These are phyloP conservation scores for Cicer bijugum DNA, from an alignment of 306 rosid genomes.

Conservation along the genomic window DNA sequence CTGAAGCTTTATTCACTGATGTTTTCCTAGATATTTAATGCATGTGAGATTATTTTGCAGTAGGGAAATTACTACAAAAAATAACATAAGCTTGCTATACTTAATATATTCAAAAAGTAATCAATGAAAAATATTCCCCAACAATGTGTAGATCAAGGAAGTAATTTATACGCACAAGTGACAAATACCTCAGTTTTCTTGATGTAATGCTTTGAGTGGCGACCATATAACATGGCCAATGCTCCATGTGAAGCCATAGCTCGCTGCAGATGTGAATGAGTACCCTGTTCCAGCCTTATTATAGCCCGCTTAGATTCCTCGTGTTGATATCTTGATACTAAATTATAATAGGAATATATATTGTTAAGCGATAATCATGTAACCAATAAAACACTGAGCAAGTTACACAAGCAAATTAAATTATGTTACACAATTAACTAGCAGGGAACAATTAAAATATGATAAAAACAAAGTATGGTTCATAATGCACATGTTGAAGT, in stretches of 20 bases:
- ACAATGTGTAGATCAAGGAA: conserved; percentile 23
- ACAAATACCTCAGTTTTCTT: conserved; percentile 83
- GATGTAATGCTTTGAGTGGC: conserved; percentile 75
- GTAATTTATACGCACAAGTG: conserved; percentile 12
- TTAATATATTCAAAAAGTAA: conserved; percentile 22
- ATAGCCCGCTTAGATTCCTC: conserved; percentile 73
- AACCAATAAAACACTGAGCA: conserved; percentile 7
- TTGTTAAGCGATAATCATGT: conserved; percentile 23
- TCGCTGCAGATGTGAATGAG: conserved; percentile 72
- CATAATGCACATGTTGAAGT: conserved; percentile 26
- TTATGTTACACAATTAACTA: conserved; percentile 1
- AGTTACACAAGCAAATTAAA: conserved; percentile 25
- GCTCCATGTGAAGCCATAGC: conserved; percentile 86
- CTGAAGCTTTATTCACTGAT: too few relatives aligned
- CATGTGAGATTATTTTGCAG: background rate
- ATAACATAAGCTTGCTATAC: conserved; percentile 7
- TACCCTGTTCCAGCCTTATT: conserved; percentile 85
- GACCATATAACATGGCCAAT: conserved; percentile 81
- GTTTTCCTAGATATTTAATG: background rate
- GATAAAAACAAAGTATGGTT: conserved; percentile 11
- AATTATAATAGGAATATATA: conserved; percentile 39
- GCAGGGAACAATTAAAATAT: conserved; percentile 1
- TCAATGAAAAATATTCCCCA: conserved; percentile 7
- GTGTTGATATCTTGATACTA: conserved; percentile 74
- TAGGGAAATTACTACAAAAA: conserved; percentile 1